Conservation (phyloP, 345 rosid species). For the Rhizophora mangle region DNA sequence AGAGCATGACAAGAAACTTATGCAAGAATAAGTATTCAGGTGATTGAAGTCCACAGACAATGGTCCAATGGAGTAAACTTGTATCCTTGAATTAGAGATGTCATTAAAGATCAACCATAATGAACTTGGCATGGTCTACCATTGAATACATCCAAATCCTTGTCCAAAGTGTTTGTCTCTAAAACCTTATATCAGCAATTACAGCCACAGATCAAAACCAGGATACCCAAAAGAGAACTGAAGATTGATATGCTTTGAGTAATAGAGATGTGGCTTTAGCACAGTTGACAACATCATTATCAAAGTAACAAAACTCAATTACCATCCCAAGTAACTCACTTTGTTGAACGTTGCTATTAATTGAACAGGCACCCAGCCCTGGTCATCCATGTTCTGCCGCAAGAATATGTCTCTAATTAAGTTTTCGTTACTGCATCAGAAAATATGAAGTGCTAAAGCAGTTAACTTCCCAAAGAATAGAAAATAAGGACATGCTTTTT, state of each 20-base stretch:
- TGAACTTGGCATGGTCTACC: too few species aligned
- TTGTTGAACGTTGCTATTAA: slow-evolving; percentile 75
- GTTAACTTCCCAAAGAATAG: slow-evolving; percentile 18
- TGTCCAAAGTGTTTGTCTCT: too few species aligned
- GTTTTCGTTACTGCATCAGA: slow-evolving; percentile 72
- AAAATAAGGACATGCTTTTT: slow-evolving; percentile 2
- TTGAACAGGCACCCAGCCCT: slow-evolving; percentile 74
- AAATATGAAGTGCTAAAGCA: slow-evolving; percentile 16
- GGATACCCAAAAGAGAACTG: too few species aligned
- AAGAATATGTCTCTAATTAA: slow-evolving; percentile 68
- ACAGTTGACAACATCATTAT: slow-evolving; percentile 1
- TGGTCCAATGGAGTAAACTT: neutral
- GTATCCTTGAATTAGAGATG: neutral
- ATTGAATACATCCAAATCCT: too few species aligned
- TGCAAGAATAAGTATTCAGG: slow-evolving; percentile 1
- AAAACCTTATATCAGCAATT: too few species aligned
- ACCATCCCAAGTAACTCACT: slow-evolving; percentile 42
- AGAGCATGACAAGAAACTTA: neutral
- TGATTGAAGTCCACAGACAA: neutral
- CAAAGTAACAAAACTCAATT: slow-evolving; percentile 13
- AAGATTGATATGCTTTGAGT: neutral
- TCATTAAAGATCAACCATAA: neutral
- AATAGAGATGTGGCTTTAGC: neutral
- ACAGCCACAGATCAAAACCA: too few species aligned
- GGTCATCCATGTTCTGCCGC: slow-evolving; percentile 81